Evolutionary conservation across 208 protist species (phyloP), one percentile per base, ranked within the genome.

Genomic region (Crithidia fasciculata): DNA sequence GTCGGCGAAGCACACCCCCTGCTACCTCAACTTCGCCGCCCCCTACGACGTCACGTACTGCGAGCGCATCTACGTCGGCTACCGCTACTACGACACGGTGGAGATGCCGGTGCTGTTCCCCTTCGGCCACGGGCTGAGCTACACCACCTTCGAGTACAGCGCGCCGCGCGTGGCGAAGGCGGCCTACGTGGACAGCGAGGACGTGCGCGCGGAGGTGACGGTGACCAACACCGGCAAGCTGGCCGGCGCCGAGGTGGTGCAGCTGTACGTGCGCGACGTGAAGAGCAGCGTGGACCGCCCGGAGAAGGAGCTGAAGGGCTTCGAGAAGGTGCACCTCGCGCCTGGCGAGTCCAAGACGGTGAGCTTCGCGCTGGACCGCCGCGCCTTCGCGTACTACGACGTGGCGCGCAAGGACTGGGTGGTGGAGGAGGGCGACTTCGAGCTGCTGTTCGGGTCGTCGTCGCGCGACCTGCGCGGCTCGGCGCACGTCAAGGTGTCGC

Each of bases 351-450:
- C 64, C 50, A 56, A 59, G 52, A 69, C 64, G 64, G 53, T 69
- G 28, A 28, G 28, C 28, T 28, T 69, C 64, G 58, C 47, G 64
- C 64, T 69, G 64, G 64, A 69, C 64, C 50, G 64, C 64, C 64
- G 64, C 64, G 64, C 64, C 64, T 69, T 69, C 64, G 64, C 64
- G 52, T 69, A 69, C 64, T 69, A 69, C 52, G 64, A 69, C 64
- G 64, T 69, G 64, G 64, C 47, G 64, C 64, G 64, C 64, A 69
- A 69, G 64, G 64, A 58, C 50, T 69, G 64, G 64, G 64, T 69
- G 64, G 64, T 69, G 52, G 64, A 69, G 64, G 64, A 56, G 36
- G 64, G 64, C n/a, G 64, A 69, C 39, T 69, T 69, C 64, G 64
- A 69, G 50, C 64, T 69, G 52, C 64, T 69, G 39, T 69, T 69